phyloP scores from a whole-genome alignment of 495 filamentous ascomycete species.

The Tuber magnatum region DNA sequence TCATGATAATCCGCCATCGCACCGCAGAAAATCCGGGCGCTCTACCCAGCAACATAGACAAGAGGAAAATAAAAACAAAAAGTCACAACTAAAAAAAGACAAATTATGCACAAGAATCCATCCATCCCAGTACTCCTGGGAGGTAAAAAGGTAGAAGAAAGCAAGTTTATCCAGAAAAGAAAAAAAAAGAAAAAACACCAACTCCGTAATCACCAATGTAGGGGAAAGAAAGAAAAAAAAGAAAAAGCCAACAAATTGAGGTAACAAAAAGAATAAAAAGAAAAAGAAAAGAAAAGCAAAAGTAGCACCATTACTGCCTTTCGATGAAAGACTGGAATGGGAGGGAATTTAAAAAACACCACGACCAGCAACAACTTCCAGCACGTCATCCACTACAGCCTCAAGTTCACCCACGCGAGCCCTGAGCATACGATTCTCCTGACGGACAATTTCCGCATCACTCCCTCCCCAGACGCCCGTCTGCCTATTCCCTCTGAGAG shows the following conservation, averaged over 20 bases:
- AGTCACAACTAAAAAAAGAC: neutral
- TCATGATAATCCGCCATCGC: neutral
- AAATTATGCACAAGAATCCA: neutral
- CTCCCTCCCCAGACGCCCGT: slow-evolving; percentile 62
- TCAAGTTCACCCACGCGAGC: slow-evolving; percentile 60
- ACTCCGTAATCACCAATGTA: slow-evolving; percentile 18
- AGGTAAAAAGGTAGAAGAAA: neutral
- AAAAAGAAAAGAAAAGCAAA: slow-evolving; percentile 10
- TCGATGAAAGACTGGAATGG: slow-evolving; percentile 5
- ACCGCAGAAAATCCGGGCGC: neutral
- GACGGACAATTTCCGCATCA: slow-evolving; percentile 60
- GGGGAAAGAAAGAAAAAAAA: neutral
- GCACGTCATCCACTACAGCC: slow-evolving; percentile 60
- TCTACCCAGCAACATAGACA: neutral
- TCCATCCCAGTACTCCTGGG: neutral
- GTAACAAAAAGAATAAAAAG: slow-evolving; percentile 1
- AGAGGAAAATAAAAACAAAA: neutral
- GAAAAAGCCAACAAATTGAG: slow-evolving; percentile 7
- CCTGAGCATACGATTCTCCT: slow-evolving; percentile 67
- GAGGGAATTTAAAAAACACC: slow-evolving; percentile 15
- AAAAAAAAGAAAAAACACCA: slow-evolving; percentile 26
- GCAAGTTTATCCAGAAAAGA: slow-evolving; percentile 1
- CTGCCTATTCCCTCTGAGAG: slow-evolving; percentile 47
- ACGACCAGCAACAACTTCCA: slow-evolving; percentile 53
- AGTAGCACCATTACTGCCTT: slow-evolving; percentile 5